A percentile compares a stretch with the other conserved stretches of the same genome.
Conservation (phyloP, 257 asterid genomes). For the Lantana camara region DNA sequence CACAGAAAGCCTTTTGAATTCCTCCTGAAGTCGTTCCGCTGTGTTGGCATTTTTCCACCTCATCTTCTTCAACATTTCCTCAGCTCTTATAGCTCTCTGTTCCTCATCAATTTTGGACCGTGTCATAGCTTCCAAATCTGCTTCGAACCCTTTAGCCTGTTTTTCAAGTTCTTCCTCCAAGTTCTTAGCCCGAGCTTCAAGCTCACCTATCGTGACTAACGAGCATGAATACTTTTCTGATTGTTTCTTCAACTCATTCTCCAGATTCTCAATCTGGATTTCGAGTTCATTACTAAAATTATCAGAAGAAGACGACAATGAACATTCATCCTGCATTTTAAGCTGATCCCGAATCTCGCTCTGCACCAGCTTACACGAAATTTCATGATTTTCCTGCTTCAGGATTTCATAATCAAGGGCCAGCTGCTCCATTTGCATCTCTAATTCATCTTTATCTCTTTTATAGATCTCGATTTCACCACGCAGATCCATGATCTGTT, state of each 20-base stretch:
- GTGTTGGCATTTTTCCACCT: conserved; percentile 79
- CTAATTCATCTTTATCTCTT: conserved; percentile 82
- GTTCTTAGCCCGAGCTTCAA: conserved; percentile 52
- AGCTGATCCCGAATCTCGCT: conserved; percentile 82
- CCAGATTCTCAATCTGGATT: conserved; percentile 56
- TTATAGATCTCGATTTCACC: conserved; percentile 67
- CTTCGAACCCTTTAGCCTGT: conserved; percentile 68
- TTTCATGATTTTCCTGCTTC: conserved; percentile 88
- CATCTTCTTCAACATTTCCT: conserved; percentile 67
- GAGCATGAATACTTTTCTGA: conserved; percentile 45
- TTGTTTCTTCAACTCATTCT: conserved; percentile 51
- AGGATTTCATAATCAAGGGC: conserved; percentile 93
- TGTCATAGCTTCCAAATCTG: conserved; percentile 58
- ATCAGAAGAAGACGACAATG: conserved; percentile 51
- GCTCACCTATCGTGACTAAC: conserved; percentile 43
- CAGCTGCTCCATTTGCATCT: conserved; percentile 93
- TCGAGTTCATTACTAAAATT: conserved; percentile 46
- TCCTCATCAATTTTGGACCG: conserved; percentile 71
- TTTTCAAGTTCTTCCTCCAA: conserved; percentile 80
- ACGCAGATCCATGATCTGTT: conserved; percentile 61
- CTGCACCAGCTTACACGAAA: conserved; percentile 72
- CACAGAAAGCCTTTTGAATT: conserved; percentile 65
- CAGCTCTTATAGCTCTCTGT: conserved; percentile 78
- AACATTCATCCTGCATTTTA: conserved; percentile 78
- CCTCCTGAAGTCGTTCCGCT: conserved; percentile 82